These are phyloP conservation scores for Colletotrichum ledebouriae DNA, from an alignment of 2,329 filamentous ascomycete genomes.

Conservation along the genomic window DNA sequence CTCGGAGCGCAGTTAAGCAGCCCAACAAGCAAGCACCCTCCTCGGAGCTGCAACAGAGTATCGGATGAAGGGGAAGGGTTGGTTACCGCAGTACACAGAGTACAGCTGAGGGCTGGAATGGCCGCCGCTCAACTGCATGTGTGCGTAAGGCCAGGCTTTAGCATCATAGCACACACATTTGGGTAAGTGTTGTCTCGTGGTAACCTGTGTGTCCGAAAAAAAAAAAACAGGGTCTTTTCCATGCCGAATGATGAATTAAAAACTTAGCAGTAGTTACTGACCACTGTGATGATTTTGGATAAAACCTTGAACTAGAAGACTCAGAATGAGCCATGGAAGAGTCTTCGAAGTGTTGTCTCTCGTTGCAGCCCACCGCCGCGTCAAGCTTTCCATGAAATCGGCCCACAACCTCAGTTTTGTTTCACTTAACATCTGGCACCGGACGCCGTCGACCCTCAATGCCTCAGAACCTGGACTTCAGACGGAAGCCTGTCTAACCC, in stretches of 20 bases:
- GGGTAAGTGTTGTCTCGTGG: neutral
- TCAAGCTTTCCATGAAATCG: slow-evolving; percentile 28
- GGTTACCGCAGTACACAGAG: neutral
- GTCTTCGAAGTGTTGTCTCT: no score
- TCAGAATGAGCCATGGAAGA: no score
- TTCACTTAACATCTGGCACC: slow-evolving; percentile 38
- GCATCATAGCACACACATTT: neutral
- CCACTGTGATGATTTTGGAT: no score
- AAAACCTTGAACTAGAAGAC: no score
- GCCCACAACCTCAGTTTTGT: slow-evolving; percentile 39
- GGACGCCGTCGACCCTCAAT: slow-evolving; percentile 25
- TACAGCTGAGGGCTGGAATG: slow-evolving; percentile 28
- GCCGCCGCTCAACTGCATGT: slow-evolving; percentile 28
- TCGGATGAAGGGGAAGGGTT: slow-evolving; percentile 31
- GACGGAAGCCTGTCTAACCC: slow-evolving; percentile 26
- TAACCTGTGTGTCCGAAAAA: no score
- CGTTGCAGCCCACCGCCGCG: slow-evolving; percentile 20
- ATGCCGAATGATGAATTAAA: no score
- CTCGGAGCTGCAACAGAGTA: slow-evolving; percentile 7
- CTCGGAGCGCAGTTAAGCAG: neutral
- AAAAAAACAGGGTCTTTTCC: no score
- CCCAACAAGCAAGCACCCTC: slow-evolving; percentile 33
- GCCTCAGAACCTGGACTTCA: slow-evolving; percentile 36
- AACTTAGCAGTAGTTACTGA: no score
- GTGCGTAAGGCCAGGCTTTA: neutral